phyloP scores from a whole-genome alignment of 192 early-diverging fungal genomes.

The Linnemannia zychae region DNA sequence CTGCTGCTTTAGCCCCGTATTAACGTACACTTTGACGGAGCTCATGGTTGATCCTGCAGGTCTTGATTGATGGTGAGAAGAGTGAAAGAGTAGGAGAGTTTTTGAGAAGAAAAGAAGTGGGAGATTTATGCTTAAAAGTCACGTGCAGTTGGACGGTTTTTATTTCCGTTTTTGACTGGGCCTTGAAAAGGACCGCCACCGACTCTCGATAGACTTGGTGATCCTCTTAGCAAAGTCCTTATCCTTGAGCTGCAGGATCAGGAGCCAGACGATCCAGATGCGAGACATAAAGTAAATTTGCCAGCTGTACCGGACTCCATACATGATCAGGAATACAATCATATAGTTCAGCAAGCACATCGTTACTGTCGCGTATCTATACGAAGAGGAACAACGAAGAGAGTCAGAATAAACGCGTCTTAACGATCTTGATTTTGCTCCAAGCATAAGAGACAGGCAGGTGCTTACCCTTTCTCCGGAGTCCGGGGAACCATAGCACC shows the following conservation, averaged over 20 bases:
- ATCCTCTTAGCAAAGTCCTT: slow-evolving; percentile 11
- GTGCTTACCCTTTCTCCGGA: slow-evolving; percentile 57
- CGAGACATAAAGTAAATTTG: slow-evolving; percentile 72
- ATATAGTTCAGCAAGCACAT: slow-evolving; percentile 56
- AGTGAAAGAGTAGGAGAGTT: not conserved
- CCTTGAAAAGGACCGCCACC: slow-evolving; percentile 6
- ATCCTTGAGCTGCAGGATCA: slow-evolving; percentile 47
- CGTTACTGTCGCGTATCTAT: slow-evolving; percentile 59
- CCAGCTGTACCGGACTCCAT: slow-evolving; percentile 73
- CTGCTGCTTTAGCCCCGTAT: too few species aligned
- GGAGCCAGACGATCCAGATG: slow-evolving; percentile 58
- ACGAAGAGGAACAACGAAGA: slow-evolving; percentile 34
- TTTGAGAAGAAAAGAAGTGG: not conserved
- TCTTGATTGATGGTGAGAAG: not conserved
- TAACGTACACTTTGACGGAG: slow-evolving; percentile 53
- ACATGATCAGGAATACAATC: slow-evolving; percentile 67
- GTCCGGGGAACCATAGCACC: slow-evolving; percentile 69
- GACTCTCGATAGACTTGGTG: slow-evolving; percentile 15
- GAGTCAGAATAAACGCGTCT: slow-evolving; percentile 59
- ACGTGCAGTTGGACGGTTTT: not conserved
- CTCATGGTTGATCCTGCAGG: slow-evolving; percentile 27
- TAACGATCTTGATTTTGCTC: slow-evolving; percentile 23
- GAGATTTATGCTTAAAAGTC: not conserved
- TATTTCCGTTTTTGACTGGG: slow-evolving; percentile 49
- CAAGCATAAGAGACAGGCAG: slow-evolving; percentile 59